Evolutionary conservation across 2,329 filamentous ascomycete genomes (phyloP), one percentile per base, ranked within the genome.

Genomic region (Exophiala spinifera): DNA sequence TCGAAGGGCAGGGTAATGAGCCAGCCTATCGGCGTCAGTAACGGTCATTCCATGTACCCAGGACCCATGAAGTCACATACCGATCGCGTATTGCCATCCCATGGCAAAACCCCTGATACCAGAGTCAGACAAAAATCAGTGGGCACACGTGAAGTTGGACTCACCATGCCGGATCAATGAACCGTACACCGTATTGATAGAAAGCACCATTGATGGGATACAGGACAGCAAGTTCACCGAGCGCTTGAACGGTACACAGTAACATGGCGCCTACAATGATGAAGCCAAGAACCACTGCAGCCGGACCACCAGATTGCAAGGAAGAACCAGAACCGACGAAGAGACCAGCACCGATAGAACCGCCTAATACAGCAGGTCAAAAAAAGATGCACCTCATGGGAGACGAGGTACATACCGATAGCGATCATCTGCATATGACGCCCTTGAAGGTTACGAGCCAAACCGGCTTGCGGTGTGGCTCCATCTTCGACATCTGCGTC

Each of bases 171-270:
- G 91, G 92, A 67, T 96, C 91, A n/a, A 97, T 73, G 66, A 97
- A 96, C 14, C 92, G 84, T 31, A 90, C 95, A 11, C 90, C 92
- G 73, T 91, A 96, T 7, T 89, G 85, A 1, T 89, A 89, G 69
- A 96, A 96, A 2, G 91, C 95, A 55, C 91, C 92, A 31, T 91
- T 88, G 28, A 96, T 87, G 3, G 92, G 92, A 64, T 91, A 96
- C 11, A 91, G 74, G 17, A 96, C 91, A 13, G 91, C 89, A 71
- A 97, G 82, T 71, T 97, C 92, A 58, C 92, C 91, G 19, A 97
- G 78, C 0, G 91, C 90, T 66, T 96, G 91, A 21, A 95, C 87
- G 1, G 90, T 95, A 68, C 87, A 94, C 72, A 90, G 96, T 60
- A 96, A 73, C 90, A 96, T 95, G 65, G 82, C 72, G 40, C 91